These are phyloP conservation scores for Annulohypoxylon maeteangense DNA, from an alignment of 495 filamentous ascomycete genomes.

Conservation along the genomic window DNA sequence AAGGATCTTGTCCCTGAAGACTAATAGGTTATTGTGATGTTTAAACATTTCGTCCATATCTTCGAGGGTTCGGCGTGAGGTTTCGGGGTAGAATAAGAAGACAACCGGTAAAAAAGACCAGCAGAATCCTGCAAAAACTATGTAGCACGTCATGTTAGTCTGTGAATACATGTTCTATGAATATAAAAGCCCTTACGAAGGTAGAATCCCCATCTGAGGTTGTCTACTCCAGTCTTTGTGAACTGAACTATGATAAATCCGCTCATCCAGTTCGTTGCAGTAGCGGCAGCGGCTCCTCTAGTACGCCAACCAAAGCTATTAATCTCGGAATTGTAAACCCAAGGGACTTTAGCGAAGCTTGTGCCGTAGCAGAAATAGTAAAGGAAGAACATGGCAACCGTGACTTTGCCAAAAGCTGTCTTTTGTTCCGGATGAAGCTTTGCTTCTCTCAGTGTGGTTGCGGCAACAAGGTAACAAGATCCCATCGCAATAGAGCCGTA, in stretches of 20 bases:
- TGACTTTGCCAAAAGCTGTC: conserved; percentile 33
- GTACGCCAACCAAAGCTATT: conserved; percentile 55
- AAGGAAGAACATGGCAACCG: conserved; percentile 51
- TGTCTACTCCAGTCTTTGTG: conserved; percentile 49
- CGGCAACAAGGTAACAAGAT: conserved; percentile 46
- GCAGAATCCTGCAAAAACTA: conserved; percentile 49
- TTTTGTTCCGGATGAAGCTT: conserved; percentile 32
- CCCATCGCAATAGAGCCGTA: conserved; percentile 46
- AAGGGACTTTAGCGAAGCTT: conserved; percentile 51
- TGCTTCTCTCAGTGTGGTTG: conserved; percentile 42
- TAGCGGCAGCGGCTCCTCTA: conserved; percentile 51
- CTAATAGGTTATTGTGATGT: conserved; percentile 23
- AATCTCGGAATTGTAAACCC: conserved; percentile 57
- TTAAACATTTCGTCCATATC: conserved; percentile 53
- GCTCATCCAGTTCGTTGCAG: conserved; percentile 53
- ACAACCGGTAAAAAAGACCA: conserved; percentile 49
- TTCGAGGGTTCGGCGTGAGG: conserved; percentile 50
- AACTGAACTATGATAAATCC: conserved; percentile 53
- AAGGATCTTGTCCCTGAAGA: conserved; percentile 40
- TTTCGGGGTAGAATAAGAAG: conserved; percentile 52
- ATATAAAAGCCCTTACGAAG: conserved; percentile 33
- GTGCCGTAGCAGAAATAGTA: conserved; percentile 53
- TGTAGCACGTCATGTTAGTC: background rate
- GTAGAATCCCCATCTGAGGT: conserved; percentile 52
- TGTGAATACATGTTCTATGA: background rate